phyloP scores from a whole-genome alignment of 305 asterid genomes.

The Rubia peregrina region DNA sequence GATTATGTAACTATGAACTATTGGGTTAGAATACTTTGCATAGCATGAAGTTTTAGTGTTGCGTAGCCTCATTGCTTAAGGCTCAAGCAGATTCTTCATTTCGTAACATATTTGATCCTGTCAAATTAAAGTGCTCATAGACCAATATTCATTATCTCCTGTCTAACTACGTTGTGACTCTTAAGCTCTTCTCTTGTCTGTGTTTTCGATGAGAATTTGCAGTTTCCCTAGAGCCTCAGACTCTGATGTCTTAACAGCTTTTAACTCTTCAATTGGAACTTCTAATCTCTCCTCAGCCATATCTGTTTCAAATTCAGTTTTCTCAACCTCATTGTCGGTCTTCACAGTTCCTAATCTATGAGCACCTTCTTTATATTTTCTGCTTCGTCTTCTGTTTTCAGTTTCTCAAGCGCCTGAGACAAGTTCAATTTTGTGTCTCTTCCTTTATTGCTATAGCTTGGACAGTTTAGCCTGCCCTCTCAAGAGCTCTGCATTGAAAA shows the following conservation, averaged over 20 bases:
- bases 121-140: constrained; percentile 46
- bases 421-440: constrained; percentile 43
- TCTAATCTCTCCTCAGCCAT: constrained; percentile 53
- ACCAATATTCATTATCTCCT: constrained; percentile 66
- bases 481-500: constrained; percentile 55
- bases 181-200: constrained; percentile 49
- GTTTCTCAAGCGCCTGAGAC: constrained; percentile 41
- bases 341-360: constrained; percentile 39
- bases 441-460: constrained; percentile 46
- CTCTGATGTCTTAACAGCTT: constrained; percentile 59
- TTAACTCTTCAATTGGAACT: constrained; percentile 50
- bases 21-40: no score
- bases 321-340: constrained; percentile 44
- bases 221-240: constrained; percentile 57
- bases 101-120: no score
- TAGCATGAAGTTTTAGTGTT: no score
- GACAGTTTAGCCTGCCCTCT: constrained; percentile 63
- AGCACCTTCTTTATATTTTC: constrained; percentile 35
- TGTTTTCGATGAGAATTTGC: constrained; percentile 37
- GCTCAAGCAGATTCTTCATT: no score
- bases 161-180: constrained; percentile 38
- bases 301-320: constrained; percentile 43
- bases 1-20: no score
- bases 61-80: no score
- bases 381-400: constrained; percentile 44